A percentile compares a stretch with the other conserved stretches of the same genome.
These are phyloP conservation scores for bread wheat (Triticum aestivum) DNA, from an alignment of 176 grass and related monocot species.

Conservation along the genomic window DNA sequence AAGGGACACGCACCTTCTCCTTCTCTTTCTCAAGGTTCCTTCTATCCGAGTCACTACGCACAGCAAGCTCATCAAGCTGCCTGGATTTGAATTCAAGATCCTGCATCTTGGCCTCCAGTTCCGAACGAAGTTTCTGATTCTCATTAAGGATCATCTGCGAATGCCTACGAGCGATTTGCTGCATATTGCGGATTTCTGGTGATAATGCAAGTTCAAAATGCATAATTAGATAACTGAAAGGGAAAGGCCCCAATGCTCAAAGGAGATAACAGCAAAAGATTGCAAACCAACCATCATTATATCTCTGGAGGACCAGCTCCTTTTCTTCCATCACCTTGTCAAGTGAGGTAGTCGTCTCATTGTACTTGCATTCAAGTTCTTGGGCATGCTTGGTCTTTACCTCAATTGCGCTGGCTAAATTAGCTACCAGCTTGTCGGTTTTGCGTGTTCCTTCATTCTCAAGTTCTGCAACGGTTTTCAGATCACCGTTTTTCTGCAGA, in stretches of 20 bases:
- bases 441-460: constrained; percentile 43
- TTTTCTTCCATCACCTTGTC: constrained; percentile 56
- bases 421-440: constrained; percentile 43
- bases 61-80: constrained; percentile 5
- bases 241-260: neutral
- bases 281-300: constrained; percentile 31
- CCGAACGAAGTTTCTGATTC: constrained; percentile 46
- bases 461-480: constrained; percentile 48
- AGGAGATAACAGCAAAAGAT: neutral
- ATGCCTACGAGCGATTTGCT: constrained; percentile 52
- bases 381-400: constrained; percentile 38
- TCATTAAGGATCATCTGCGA: constrained; percentile 55
- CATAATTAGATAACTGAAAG: neutral
- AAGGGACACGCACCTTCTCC: constrained; percentile 12
- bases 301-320: constrained; percentile 39
- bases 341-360: constrained; percentile 42
- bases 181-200: constrained; percentile 64
- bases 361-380: constrained; percentile 46
- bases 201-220: neutral
- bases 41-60: constrained; percentile 10
- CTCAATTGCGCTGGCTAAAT: constrained; percentile 42
- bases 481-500: constrained; percentile 39
- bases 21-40: constrained; percentile 14
- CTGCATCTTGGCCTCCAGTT: constrained; percentile 49
- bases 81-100: constrained; percentile 36